Evolutionary conservation across 768 basidiomycete species (phyloP), one percentile per base, ranked within the genome.

Genomic region (Trametes elegans): DNA sequence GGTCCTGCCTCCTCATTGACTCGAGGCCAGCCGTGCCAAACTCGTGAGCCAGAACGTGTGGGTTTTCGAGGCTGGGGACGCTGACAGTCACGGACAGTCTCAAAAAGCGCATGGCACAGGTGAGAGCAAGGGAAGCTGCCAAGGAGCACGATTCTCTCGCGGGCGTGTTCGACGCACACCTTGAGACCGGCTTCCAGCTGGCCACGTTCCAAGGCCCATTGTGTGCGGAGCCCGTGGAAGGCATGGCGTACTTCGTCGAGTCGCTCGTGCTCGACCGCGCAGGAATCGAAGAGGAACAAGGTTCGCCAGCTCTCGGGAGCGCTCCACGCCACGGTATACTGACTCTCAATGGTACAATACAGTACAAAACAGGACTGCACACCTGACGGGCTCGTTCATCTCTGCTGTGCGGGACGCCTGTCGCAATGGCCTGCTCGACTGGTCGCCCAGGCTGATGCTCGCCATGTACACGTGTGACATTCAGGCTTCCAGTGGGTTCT

Each of bases 401-500:
- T 90, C 97, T 3, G 81, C 86, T 3, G 85, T 92, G 35, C 83
- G 87, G 68, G 97, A 99, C 62, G 87, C 92, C 0, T 98, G 94
- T 68, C 82, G 90, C 55, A 88, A 85, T 60, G 94, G 90, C 0
- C 68, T 99, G 53, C 74, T 98, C 40, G 97, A 98, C 70, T 99
- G 97, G 97, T 98, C 95, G 2, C 97, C 97, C 13, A 79, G 97
- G 53, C 79, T 99, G 62, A 91, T 95, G 85, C 75, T 99, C 62
- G 97, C 97, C 0, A 98, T 98, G 93, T 99, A 99, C 70, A 87
- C 89, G 11, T 99, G 96, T 70, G 95, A 98, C 66, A 98, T 99
- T 49, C 97, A 98, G 73, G 92, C 95, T 1, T 94, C 96, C 14
- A 92, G 95, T 98, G 68, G 66, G 91, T 78, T 13, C 28, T 39